Base-by-base conservation (phyloP, 208 protist species). In the Acanthamoeba lenticulata region DNA sequence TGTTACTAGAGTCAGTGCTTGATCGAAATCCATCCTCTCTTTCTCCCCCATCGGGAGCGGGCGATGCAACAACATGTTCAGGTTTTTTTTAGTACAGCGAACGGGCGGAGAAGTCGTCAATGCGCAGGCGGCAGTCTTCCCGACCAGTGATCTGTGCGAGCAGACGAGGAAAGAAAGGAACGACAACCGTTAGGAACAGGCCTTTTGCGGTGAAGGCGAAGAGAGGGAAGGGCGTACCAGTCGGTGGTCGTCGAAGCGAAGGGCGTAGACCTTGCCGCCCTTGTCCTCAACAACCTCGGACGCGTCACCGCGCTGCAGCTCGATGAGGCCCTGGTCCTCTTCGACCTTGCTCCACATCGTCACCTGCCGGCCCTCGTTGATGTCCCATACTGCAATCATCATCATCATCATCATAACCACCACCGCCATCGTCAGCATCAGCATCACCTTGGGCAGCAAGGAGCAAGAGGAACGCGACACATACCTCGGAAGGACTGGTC, bases 51-150 rank as follows among this genome's bases (percentile, higher is more conserved):
- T 60, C 15, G 21, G 52, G 15, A 60, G 52, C 11, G 52, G 21
- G 52, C 15, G 11, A 21, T 27, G 52, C 52, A 11, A 27, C 52
- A 60, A 11, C 21, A 21, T 11, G 52, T 11, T 21, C 11, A 11
- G 21, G 52, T 21, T 60, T 21, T 45, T 49, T 52, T 86, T 86
- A 57, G 45, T 86, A 60, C 77, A 86, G 77, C 40, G 77, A 86
- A 38, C 77, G 77, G 77, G 45, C 77, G 45, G 86, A 92, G 86
- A 92, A 92, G 86, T 92, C 86, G n/a, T 77, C 52, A 49, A 92
- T 92, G 36, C 60, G 2, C n/a, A 92, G 36, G 52, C 86, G 86
- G 55, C 86, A 42, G 5, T 92, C 86, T 49, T 92, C 86, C n/a
- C 86, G 45, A 15, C 86, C 86, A 2, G 77, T 86, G 77, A 86